Percentiles rank a stretch among this genome's conserved stretches.
phyloP scores from a whole-genome alignment of 2,329 filamentous ascomycete genomes.

The Neodidymelliopsis sp. region DNA sequence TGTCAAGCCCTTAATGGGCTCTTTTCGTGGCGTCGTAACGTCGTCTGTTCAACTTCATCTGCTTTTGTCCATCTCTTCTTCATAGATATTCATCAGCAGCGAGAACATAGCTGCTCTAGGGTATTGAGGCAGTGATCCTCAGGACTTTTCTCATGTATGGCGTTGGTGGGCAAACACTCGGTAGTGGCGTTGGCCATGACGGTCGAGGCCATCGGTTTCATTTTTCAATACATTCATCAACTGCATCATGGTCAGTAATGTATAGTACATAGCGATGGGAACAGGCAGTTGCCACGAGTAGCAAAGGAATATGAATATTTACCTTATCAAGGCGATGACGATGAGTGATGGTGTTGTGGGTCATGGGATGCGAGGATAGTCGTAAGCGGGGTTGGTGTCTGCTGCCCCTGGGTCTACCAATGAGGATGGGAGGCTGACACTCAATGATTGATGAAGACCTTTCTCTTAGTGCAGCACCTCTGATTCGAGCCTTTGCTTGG shows the following conservation, averaged over 20 bases:
- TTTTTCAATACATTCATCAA: constrained; percentile 13
- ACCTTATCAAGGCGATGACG: constrained; percentile 19
- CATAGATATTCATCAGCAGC: constrained; percentile 24
- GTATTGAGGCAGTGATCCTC: constrained; percentile 10
- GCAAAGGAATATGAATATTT: constrained; percentile 10
- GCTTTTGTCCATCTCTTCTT: constrained; percentile 23
- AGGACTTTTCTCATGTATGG: constrained; percentile 7
- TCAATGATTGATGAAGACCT: constrained; percentile 1
- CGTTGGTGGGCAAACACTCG: constrained; percentile 16
- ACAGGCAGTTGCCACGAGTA: neutral
- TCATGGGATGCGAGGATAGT: constrained; percentile 18
- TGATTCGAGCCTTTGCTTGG: neutral
- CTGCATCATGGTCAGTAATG: constrained; percentile 34
- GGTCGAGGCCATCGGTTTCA: constrained; percentile 9
- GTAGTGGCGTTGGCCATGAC: constrained; percentile 8
- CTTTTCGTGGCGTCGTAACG: constrained; percentile 9
- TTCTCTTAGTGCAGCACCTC: constrained; percentile 1
- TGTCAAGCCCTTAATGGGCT: neutral
- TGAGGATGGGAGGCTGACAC: constrained; percentile 19
- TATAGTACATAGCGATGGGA: constrained; percentile 36
- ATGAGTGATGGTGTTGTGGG: constrained; percentile 19
- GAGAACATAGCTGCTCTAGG: constrained; percentile 24
- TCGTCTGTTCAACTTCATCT: constrained; percentile 4
- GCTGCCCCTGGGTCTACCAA: constrained; percentile 22
- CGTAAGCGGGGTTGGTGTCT: constrained; percentile 22